Evolutionary conservation across 345 rosid genomes (phyloP).

Genomic region (Populus davidiana): DNA sequence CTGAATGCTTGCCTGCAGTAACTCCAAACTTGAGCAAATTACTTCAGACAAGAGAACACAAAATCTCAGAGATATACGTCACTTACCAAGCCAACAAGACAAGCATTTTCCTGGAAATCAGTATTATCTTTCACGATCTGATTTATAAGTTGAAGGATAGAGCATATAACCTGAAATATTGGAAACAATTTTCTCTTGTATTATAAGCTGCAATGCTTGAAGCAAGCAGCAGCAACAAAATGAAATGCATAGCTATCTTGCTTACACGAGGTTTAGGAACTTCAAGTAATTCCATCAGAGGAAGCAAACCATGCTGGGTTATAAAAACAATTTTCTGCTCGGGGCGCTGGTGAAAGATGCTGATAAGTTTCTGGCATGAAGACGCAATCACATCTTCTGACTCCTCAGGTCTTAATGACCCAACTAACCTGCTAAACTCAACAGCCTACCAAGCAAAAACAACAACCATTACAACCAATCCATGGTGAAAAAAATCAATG

Average conservation of each 20-base stretch:
- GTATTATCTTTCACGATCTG: slow-evolving; percentile 77
- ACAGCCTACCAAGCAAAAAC: slow-evolving; percentile 63
- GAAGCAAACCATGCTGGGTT: slow-evolving; percentile 91
- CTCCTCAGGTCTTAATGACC: slow-evolving; percentile 73
- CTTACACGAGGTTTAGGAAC: slow-evolving; percentile 82
- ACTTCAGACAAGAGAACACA: not conserved
- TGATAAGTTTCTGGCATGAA: slow-evolving; percentile 74
- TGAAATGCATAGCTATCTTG: slow-evolving; percentile 4
- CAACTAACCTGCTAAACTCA: slow-evolving; percentile 82
- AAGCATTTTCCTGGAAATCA: slow-evolving; percentile 93
- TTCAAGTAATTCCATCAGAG: slow-evolving; percentile 84
- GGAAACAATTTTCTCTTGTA: slow-evolving; percentile 7
- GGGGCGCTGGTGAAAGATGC: slow-evolving; percentile 80
- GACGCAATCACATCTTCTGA: slow-evolving; percentile 89
- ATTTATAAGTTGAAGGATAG: slow-evolving; percentile 88
- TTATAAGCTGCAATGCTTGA: slow-evolving; percentile 2
- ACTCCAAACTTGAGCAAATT: not conserved
- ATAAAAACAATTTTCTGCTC: slow-evolving; percentile 83
- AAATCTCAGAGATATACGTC: not conserved
- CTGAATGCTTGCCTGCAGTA: not conserved
- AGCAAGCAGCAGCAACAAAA: not conserved
- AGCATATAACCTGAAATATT: slow-evolving; percentile 68
- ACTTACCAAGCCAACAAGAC: slow-evolving; percentile 70
- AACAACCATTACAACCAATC: slow-evolving; percentile 14
- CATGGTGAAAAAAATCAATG: not conserved